These are phyloP conservation scores for Paspalum notatum DNA, from an alignment of 176 grass and related monocot species.

Conservation along the genomic window DNA sequence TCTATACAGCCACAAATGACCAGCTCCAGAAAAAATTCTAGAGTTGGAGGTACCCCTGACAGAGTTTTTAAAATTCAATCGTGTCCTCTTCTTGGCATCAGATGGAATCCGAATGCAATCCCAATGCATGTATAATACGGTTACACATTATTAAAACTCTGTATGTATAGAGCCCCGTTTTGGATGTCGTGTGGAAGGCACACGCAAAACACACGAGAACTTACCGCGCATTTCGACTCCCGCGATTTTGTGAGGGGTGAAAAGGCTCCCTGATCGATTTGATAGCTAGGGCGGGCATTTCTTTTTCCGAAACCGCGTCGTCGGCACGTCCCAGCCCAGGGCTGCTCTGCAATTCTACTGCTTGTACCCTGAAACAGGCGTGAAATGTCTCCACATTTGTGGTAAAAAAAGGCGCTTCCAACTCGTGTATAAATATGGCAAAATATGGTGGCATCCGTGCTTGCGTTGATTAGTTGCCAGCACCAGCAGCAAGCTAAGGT, in stretches of 20 bases:
- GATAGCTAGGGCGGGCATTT: background rate
- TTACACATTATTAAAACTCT: too few relatives aligned
- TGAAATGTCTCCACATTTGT: slow-evolving; percentile 28
- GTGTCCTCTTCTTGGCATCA: too few relatives aligned
- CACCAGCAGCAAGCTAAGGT: too few relatives aligned
- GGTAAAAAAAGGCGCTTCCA: background rate
- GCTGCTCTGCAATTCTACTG: background rate
- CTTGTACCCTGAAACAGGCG: background rate
- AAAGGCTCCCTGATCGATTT: background rate
- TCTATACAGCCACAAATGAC: too few relatives aligned
- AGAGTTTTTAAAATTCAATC: too few relatives aligned
- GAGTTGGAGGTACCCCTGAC: too few relatives aligned
- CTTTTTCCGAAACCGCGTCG: background rate
- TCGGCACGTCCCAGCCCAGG: background rate
- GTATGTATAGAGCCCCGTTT: background rate
- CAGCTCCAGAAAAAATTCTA: too few relatives aligned
- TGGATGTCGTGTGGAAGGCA: background rate
- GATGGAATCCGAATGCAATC: too few relatives aligned
- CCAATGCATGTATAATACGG: too few relatives aligned
- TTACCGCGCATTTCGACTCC: background rate
- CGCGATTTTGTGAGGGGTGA: background rate
- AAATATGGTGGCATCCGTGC: background rate
- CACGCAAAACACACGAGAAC: background rate
- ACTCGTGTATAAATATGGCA: background rate
- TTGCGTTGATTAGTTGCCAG: background rate